These are phyloP conservation scores for Nicotiana otophora DNA, from an alignment of 257 asterid species.

Conservation along the genomic window DNA sequence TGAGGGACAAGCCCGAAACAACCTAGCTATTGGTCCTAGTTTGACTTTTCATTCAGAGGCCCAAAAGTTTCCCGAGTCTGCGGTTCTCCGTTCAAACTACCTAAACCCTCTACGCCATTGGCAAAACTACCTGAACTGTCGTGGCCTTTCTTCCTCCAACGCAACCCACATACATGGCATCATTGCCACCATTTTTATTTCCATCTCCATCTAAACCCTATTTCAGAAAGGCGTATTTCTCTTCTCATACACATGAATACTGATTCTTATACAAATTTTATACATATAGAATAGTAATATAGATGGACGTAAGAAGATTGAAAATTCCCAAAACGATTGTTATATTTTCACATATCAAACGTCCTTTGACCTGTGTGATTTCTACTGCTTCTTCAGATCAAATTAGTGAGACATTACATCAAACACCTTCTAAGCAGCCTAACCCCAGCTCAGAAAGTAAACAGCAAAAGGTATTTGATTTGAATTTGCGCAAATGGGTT, in stretches of 20 bases:
- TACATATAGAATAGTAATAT: neutral
- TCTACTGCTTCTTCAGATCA: constrained; percentile 4
- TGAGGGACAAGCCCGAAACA: neutral
- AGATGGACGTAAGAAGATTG: constrained; percentile 9
- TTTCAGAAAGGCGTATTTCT: neutral
- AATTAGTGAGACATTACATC: neutral
- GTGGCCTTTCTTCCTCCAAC: neutral
- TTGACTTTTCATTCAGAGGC: neutral
- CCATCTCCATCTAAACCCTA: neutral
- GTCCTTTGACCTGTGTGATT: neutral
- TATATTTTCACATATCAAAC: neutral
- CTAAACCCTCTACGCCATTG: neutral
- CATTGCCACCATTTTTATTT: neutral
- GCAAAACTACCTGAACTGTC: neutral
- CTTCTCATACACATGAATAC: neutral
- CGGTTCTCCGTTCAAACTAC: neutral
- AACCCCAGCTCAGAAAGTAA: neutral
- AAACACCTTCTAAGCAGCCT: neutral
- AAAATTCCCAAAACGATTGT: neutral
- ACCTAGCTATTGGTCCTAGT: neutral
- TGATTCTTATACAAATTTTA: neutral
- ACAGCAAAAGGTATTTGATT: neutral
- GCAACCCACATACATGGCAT: neutral
- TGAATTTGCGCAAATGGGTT: constrained; percentile 30
- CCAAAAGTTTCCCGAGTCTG: neutral